Evolutionary conservation across 2,329 filamentous ascomycete species (phyloP).

Genomic region (Raffaelea arxii): DNA sequence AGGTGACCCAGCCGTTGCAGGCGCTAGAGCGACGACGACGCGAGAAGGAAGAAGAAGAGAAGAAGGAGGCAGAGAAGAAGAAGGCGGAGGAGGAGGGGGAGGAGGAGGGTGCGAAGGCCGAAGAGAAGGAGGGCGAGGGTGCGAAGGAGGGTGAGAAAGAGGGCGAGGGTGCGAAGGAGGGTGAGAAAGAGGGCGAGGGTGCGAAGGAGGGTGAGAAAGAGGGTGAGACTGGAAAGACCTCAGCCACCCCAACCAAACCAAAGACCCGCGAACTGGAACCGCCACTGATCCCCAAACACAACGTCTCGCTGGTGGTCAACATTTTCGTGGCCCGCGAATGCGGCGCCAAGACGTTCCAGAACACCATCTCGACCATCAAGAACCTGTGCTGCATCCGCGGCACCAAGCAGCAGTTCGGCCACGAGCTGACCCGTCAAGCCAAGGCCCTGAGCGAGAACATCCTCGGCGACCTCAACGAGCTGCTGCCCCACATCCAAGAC

Average conservation of each 20-base stretch:
- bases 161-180: too few relatives aligned
- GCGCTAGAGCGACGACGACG: slow-evolving; percentile 75
- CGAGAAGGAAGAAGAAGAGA: slow-evolving; percentile 50
- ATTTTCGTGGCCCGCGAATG: slow-evolving; percentile 95
- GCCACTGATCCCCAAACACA: slow-evolving; percentile 78
- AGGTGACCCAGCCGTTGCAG: slow-evolving; percentile 78
- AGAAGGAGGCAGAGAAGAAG: slow-evolving; percentile 36
- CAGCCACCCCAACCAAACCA: too few relatives aligned
- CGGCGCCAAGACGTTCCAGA: slow-evolving; percentile 94
- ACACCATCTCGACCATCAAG: slow-evolving; percentile 97
- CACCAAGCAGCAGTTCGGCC: slow-evolving; percentile 83
- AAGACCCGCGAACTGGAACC: slow-evolving; percentile 57
- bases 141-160: neutral
- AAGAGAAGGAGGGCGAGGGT: slow-evolving; percentile 14
- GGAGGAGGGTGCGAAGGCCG: slow-evolving; percentile 1
- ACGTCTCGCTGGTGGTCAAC: slow-evolving; percentile 88
- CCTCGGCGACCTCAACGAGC: slow-evolving; percentile 70
- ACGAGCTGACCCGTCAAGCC: slow-evolving; percentile 81
- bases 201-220: too few relatives aligned
- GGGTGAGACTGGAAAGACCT: too few relatives aligned
- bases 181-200: too few relatives aligned
- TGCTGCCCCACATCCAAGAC: slow-evolving; percentile 77
- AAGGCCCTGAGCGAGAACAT: slow-evolving; percentile 78
- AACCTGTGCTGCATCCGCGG: slow-evolving; percentile 89
- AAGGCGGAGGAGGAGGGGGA: slow-evolving; percentile 20